phyloP scores from a whole-genome alignment of 2,329 filamentous ascomycete genomes.

The Penicillium sp. region DNA sequence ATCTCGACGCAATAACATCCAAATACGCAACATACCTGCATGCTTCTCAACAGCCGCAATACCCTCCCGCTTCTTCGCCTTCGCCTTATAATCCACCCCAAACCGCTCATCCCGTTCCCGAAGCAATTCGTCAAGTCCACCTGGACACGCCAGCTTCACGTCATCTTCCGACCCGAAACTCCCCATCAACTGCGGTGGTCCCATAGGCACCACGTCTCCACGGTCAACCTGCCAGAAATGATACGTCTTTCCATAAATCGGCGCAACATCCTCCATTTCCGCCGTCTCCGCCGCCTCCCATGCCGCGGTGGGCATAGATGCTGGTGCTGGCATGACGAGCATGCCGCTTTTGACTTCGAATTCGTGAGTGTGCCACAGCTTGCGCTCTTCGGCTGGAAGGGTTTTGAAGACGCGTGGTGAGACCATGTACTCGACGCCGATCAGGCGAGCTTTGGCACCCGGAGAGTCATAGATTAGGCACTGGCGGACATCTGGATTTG shows the following conservation, averaged over 20 bases:
- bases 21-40: constrained; percentile 31
- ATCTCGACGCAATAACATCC: neutral
- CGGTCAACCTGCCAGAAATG: constrained; percentile 85
- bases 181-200: constrained; percentile 63
- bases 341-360: constrained; percentile 48
- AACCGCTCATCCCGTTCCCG: constrained; percentile 56
- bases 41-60: constrained; percentile 43
- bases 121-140: constrained; percentile 37
- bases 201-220: constrained; percentile 65
- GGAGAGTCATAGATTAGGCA: constrained; percentile 81
- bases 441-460: constrained; percentile 66
- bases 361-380: constrained; percentile 75
- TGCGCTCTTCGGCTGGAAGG: constrained; percentile 66
- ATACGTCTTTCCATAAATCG: constrained; percentile 36
- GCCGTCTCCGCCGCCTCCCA: constrained; percentile 77
- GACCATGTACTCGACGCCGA: constrained; percentile 89
- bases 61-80: constrained; percentile 54
- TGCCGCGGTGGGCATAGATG: constrained; percentile 50
- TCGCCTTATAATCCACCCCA: constrained; percentile 52
- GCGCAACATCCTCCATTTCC: constrained; percentile 76
- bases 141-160: constrained; percentile 25
- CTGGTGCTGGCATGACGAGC: constrained; percentile 43
- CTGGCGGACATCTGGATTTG: constrained; percentile 67
- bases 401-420: constrained; percentile 66
- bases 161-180: constrained; percentile 48